Conservation (phyloP, 495 filamentous ascomycete species). For the Aspergillus heteromorphus region DNA sequence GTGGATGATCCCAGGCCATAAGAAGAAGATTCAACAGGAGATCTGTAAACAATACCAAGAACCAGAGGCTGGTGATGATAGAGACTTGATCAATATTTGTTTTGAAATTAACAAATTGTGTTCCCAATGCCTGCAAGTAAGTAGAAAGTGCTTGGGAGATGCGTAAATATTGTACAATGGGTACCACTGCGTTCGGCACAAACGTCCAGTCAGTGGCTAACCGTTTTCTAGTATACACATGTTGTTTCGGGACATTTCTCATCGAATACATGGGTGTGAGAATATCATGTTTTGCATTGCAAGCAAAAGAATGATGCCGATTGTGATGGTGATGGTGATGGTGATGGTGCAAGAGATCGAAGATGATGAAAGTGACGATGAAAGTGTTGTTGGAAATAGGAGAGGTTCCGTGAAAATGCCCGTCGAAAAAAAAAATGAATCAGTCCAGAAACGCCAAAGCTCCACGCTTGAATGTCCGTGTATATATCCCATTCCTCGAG, state of each 20-base stretch:
- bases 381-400: constrained; percentile 14
- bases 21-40: no score
- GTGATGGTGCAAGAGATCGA: no score
- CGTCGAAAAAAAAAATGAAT: constrained; percentile 7
- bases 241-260: constrained; percentile 9
- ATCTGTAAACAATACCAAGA: no score
- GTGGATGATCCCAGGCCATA: no score
- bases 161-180: constrained; percentile 24
- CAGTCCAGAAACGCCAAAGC: constrained; percentile 27
- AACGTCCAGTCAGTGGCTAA: background rate
- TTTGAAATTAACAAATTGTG: no score
- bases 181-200: constrained; percentile 7
- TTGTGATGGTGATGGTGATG: background rate
- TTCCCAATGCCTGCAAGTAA: background rate
- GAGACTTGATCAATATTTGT: no score
- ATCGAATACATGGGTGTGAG: constrained; percentile 11
- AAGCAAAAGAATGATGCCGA: no score
- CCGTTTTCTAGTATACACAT: constrained; percentile 24
- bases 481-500: constrained; percentile 8
- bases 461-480: constrained; percentile 32
- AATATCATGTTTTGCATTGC: constrained; percentile 1
- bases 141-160: background rate
- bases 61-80: no score
- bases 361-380: constrained; percentile 2
- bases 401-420: constrained; percentile 21